Conservation (phyloP, 2,329 filamentous ascomycete genomes). For the Fusarium abutilonis region DNA sequence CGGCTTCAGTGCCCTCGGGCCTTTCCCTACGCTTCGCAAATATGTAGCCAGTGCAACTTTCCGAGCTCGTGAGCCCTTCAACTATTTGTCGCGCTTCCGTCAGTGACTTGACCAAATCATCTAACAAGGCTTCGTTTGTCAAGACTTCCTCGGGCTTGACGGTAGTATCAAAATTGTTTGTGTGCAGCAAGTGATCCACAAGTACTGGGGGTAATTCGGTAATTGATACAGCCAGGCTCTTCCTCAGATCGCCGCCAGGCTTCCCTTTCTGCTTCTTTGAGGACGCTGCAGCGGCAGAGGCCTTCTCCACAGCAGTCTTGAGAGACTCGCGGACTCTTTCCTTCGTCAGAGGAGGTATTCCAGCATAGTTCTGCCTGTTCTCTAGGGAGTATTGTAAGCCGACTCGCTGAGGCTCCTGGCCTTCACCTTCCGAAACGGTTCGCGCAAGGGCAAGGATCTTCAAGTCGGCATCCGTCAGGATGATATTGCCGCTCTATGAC, state of each 20-base stretch:
- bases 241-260: slow-evolving; percentile 77
- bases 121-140: slow-evolving; percentile 69
- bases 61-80: slow-evolving; percentile 71
- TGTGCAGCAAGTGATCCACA: slow-evolving; percentile 83
- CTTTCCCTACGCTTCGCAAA: slow-evolving; percentile 71
- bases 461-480: slow-evolving; percentile 85
- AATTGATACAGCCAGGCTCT: slow-evolving; percentile 83
- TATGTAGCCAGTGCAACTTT: slow-evolving; percentile 83
- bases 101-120: slow-evolving; percentile 74
- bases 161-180: slow-evolving; percentile 74
- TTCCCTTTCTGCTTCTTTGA: slow-evolving; percentile 78
- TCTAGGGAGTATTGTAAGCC: slow-evolving; percentile 83
- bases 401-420: slow-evolving; percentile 82
- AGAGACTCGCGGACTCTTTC: slow-evolving; percentile 77
- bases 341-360: slow-evolving; percentile 77
- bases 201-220: slow-evolving; percentile 89
- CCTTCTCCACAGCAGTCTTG: slow-evolving; percentile 69
- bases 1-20: slow-evolving; percentile 40
- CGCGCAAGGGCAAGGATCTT: slow-evolving; percentile 85
- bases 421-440: slow-evolving; percentile 80
- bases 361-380: slow-evolving; percentile 83
- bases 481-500: slow-evolving; percentile 80
- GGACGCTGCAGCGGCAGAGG: slow-evolving; percentile 56
- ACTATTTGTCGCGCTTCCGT: slow-evolving; percentile 76
- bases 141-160: slow-evolving; percentile 75